Base-by-base conservation (phyloP, 768 basidiomycete genomes). In the Hortiboletus flavorubellus region DNA sequence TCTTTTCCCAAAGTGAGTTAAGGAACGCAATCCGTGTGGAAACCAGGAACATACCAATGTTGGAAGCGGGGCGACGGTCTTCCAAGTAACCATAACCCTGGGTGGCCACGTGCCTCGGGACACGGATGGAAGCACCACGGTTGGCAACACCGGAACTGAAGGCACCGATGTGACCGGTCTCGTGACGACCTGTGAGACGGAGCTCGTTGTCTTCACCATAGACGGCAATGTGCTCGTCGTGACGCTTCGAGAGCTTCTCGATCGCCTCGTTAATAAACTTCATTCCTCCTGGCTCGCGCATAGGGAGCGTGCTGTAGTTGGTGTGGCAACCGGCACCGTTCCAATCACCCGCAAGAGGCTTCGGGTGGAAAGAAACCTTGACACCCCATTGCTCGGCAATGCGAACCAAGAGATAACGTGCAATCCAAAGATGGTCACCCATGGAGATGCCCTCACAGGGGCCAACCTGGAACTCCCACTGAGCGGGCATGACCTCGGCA, bases 401-500 rank as follows among this genome's bases (percentile, higher is more conserved):
- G 63, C 97, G 91, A 69, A 93, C 73, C 65, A 98, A 87, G 64
- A 99, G 89, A 80, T 89, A 99, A 63, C 97, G 91, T 37, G 97
- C 93, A 85, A 98, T 93, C 93, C 94, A 97, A 65, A 99, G 87
- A 76, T 99, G 96, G 74, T 99, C 97, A 64, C 97, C 97, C 93
- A 98, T 96, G 56, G 88, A 80, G 73, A 98, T 98, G 51, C 97
- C 97, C 72, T 91, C 89, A 67, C 96, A 98, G 31, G 97, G 97
- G 50, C 97, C 96, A 64, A 99, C 93, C 75, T 99, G 97, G 89
- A 96, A 99, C 78, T 99, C 97, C 97, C 97, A 99, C 74, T 99
- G 97, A 53, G 95, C 87, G 15, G 97, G 96, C 96, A 98, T 98
- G 58, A 98, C 96, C 76, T 98, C 97, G 57, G 96, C 96, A 73